Evolutionary conservation across 2,329 filamentous ascomycete genomes (phyloP), one percentile per base, ranked within the genome.

Genomic region (Fusarium protoensiforme): DNA sequence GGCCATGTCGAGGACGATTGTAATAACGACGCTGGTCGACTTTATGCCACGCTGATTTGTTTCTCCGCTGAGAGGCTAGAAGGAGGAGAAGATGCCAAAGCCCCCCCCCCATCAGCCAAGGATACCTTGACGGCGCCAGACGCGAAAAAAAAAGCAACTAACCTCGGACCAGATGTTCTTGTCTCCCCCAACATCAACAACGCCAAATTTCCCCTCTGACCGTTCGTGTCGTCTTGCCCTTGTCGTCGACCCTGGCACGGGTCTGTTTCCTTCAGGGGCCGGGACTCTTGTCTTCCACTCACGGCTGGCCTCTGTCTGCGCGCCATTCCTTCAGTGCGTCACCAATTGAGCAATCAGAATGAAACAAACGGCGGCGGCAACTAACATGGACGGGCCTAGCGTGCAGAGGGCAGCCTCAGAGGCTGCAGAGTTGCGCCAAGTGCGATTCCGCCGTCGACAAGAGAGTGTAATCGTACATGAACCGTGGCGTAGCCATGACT

Each of bases 291-390:
- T 41, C 61, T 75, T 69, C 64, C 59, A 66, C 70, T 75, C 64
- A 58, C 18, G 35, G 64, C 57, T 65, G 60, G 54, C 59, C 43
- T 62, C 38, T 67, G 67, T 63, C 74, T 74, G 71, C 68, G 74
- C 65, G 64, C 74, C 62, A 73, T 71, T 64, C 64, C 71, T 64
- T 64, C 53, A 51, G 46, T 65, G 61, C 61, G 43, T 64, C 58
- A 46, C 43, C 69, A 64, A 71, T 77, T 73, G 74, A 74, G 71
- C 68, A 78, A 77, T 75, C 68, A 77, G 35, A 71, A 64, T 68
- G 75, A 74, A 74, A 75, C 72, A 75, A 69, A 67, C 63, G 62
- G 63, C 61, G 69, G 63, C 72, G 73, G 72, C 72, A 75, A 57
- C 72, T 75, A 75, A 65, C 33, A 61, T 24, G 27, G 38, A 29